These are phyloP conservation scores for Melampsora abietis-canadensis DNA, from an alignment of 1,284 basidiomycete species.

Conservation along the genomic window DNA sequence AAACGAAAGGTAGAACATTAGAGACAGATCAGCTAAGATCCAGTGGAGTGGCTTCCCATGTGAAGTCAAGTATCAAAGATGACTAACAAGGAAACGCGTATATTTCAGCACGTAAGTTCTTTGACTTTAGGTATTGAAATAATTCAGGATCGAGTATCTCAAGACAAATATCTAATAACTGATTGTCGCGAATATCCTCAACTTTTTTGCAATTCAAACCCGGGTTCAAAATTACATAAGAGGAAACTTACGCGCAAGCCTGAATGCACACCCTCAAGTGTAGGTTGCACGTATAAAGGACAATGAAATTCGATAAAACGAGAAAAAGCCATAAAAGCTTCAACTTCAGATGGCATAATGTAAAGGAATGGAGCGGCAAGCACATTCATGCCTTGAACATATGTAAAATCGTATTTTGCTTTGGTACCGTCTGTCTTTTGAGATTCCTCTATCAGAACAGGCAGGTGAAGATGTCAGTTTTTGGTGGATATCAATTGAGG, in stretches of 20 bases:
- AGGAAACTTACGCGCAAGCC: constrained; percentile 70
- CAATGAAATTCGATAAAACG: constrained; percentile 90
- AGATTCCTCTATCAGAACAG: background rate
- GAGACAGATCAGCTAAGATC: background rate
- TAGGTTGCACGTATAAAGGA: constrained; percentile 91
- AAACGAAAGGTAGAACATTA: constrained; percentile 3
- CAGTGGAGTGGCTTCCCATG: no score
- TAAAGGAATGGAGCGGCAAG: constrained; percentile 94
- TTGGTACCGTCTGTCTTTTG: background rate
- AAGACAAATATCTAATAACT: constrained; percentile 88
- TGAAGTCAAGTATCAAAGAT: background rate
- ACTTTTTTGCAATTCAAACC: no score
- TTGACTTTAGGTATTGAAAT: constrained; percentile 73
- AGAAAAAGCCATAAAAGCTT: constrained; percentile 92
- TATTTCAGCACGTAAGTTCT: constrained; percentile 93
- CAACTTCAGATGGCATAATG: constrained; percentile 88
- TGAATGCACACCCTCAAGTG: constrained; percentile 85
- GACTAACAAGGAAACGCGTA: constrained; percentile 91
- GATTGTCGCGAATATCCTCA: background rate
- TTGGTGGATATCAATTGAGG: no score
- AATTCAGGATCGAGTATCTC: constrained; percentile 84
- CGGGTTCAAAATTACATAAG: no score
- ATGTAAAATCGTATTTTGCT: constrained; percentile 16
- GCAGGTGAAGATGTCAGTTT: no score
- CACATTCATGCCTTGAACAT: constrained; percentile 76